phyloP scores from a whole-genome alignment of 2,329 filamentous ascomycete genomes.

The Cercospora berteroae region DNA sequence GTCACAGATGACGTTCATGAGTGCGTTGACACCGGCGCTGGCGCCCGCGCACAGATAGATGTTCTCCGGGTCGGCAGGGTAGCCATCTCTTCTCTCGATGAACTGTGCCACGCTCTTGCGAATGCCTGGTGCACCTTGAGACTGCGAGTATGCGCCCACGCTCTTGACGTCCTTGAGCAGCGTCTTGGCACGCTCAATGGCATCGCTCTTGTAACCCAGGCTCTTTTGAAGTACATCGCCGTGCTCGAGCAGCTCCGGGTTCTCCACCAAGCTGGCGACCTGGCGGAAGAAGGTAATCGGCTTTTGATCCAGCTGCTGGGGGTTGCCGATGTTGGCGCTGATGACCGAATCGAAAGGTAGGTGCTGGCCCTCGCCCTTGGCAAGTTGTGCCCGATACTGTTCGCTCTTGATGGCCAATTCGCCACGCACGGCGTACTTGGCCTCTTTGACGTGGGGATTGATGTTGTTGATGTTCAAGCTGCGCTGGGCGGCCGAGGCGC shows the following conservation, averaged over 20 bases:
- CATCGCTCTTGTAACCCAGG: constrained; percentile 87
- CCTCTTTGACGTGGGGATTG: constrained; percentile 81
- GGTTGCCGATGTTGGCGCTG: constrained; percentile 98
- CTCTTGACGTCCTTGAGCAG: constrained; percentile 81
- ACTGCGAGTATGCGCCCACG: constrained; percentile 95
- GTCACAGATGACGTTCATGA: constrained; percentile 85
- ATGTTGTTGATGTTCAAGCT: constrained; percentile 76
- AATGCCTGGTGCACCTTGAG: constrained; percentile 81
- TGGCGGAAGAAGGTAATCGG: constrained; percentile 99
- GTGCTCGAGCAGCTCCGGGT: constrained; percentile 79
- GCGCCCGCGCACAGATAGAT: constrained; percentile 92
- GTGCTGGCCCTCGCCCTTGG: constrained; percentile 55
- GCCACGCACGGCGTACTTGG: constrained; percentile 94
- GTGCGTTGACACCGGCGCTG: constrained; percentile 90
- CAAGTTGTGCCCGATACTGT: constrained; percentile 74
- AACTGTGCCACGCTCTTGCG: constrained; percentile 88
- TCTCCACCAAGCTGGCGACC: constrained; percentile 88
- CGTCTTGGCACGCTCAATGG: constrained; percentile 76
- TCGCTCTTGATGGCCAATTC: constrained; percentile 93
- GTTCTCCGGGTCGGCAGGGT: constrained; percentile 72
- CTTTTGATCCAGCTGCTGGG: constrained; percentile 97
- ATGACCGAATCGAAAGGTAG: constrained; percentile 90
- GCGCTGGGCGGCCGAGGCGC: constrained; percentile 17
- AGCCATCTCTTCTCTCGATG: constrained; percentile 85
- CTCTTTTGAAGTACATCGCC: constrained; percentile 71